Evolutionary conservation across 371 early-diverging fungal genomes (phyloP).

Genomic region (Capillidium rhysosporum): DNA sequence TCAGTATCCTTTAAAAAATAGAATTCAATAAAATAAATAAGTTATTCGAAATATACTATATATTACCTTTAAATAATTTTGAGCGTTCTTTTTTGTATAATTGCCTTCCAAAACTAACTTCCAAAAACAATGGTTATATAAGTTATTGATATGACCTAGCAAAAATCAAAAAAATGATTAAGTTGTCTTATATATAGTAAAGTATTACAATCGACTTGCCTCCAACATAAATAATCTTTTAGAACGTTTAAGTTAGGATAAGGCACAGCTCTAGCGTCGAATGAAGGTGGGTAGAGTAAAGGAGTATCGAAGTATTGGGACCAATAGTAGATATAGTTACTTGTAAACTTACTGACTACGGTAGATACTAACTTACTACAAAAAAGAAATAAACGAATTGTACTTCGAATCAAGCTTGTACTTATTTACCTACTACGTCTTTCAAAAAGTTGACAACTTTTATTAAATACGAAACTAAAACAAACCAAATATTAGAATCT

Average conservation of each 20-base stretch:
- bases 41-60: neutral
- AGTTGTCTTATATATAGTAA: neutral
- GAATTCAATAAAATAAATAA: neutral
- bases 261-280: conserved; percentile 73
- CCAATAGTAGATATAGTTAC: conserved; percentile 75
- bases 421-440: conserved; percentile 39
- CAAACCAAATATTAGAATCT: neutral
- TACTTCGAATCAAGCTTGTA: neutral
- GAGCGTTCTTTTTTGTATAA: conserved; percentile 40
- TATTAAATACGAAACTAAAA: conserved; percentile 47
- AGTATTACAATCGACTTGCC: conserved; percentile 75
- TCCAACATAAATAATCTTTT: conserved; percentile 83
- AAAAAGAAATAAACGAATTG: neutral
- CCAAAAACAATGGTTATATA: conserved; percentile 93
- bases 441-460: conserved; percentile 42
- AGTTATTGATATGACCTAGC: conserved; percentile 56
- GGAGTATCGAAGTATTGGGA: conserved; percentile 31
- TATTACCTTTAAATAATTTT: conserved; percentile 11
- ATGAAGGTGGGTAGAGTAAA: conserved; percentile 64
- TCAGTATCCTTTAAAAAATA: conserved; percentile 33
- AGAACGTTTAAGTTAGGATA: conserved; percentile 67
- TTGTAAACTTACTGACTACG: conserved; percentile 66
- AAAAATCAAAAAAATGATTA: neutral
- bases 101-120: conserved; percentile 49
- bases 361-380: conserved; percentile 65